A percentile compares a stretch with the other conserved stretches of the same genome.
Evolutionary conservation across 2,329 filamentous ascomycete species (phyloP).

Genomic region (Fusarium begoniae): DNA sequence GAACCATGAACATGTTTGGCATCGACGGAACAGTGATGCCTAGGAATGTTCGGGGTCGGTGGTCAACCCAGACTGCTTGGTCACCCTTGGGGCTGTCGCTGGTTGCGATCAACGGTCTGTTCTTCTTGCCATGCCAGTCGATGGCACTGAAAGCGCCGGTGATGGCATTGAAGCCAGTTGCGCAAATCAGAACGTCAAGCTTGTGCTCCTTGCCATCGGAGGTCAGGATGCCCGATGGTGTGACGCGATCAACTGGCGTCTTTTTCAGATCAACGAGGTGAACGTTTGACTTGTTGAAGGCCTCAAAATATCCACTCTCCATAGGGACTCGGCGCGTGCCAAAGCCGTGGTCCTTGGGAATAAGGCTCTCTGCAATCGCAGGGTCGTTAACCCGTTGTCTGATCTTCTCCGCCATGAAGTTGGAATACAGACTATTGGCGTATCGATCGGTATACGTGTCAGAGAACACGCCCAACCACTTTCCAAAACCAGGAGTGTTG

Average conservation of each 20-base stretch:
- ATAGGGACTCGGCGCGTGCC: slow-evolving; percentile 21
- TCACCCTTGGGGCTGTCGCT: slow-evolving; percentile 11
- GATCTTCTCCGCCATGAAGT: slow-evolving; percentile 31
- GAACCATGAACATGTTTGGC: slow-evolving; percentile 40
- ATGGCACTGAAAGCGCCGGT: slow-evolving; percentile 30
- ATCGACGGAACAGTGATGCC: slow-evolving; percentile 14
- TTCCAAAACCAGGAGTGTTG: slow-evolving; percentile 11
- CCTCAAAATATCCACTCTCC: slow-evolving; percentile 35
- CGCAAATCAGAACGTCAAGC: slow-evolving; percentile 30
- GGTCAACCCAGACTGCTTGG: slow-evolving; percentile 30
- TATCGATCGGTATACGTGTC: slow-evolving; percentile 29
- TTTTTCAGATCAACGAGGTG: slow-evolving; percentile 25
- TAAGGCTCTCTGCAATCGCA: slow-evolving; percentile 1
- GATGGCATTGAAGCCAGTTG: slow-evolving; percentile 31
- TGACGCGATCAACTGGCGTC: slow-evolving; percentile 2
- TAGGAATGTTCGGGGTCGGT: slow-evolving; percentile 12
- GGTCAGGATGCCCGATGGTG: slow-evolving; percentile 2
- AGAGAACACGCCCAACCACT: slow-evolving; percentile 28
- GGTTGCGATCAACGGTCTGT: slow-evolving; percentile 5
- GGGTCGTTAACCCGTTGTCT: slow-evolving; percentile 12
- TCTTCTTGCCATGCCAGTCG: slow-evolving; percentile 21
- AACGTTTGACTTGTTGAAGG: slow-evolving; percentile 22
- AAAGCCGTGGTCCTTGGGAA: slow-evolving; percentile 29
- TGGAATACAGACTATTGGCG: slow-evolving; percentile 24
- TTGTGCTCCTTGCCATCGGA: slow-evolving; percentile 11